A percentile compares a stretch with the other conserved stretches of the same genome.
phyloP scores from a whole-genome alignment of 169 alveolate species.

The Eimeria nieschulzi region DNA sequence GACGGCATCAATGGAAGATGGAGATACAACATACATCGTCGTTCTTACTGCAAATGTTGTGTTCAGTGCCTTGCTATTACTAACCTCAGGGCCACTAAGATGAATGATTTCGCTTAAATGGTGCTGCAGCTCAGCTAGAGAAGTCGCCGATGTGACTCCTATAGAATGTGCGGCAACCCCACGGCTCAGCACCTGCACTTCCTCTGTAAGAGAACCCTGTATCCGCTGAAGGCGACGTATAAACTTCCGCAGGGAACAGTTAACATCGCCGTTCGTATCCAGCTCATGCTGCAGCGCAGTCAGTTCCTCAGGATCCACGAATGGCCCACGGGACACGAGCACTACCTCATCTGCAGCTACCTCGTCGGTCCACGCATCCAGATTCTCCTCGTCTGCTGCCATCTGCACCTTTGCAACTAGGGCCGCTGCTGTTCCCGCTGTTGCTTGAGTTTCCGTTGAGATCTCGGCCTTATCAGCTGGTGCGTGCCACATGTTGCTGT shows the following conservation, averaged over 20 bases:
- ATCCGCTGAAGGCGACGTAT: slow-evolving; percentile 4
- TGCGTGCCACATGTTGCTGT: too few species aligned
- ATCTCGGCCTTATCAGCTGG: not conserved
- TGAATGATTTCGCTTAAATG: slow-evolving; percentile 48
- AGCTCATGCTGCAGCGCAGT: too few species aligned
- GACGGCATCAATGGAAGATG: too few species aligned
- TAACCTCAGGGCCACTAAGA: slow-evolving; percentile 60
- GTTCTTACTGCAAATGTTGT: not conserved
- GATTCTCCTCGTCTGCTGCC: too few species aligned
- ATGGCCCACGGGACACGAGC: too few species aligned
- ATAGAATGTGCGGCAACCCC: slow-evolving; percentile 21
- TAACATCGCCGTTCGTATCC: not conserved
- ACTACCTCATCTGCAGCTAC: too few species aligned
- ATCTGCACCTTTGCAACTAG: too few species aligned
- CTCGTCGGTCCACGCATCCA: too few species aligned
- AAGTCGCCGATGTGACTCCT: slow-evolving; percentile 43
- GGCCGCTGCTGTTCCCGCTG: not conserved
- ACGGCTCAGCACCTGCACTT: slow-evolving; percentile 42
- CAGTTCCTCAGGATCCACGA: too few species aligned
- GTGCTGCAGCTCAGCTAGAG: slow-evolving; percentile 58
- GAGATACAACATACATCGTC: too few species aligned
- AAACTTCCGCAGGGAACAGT: slow-evolving; percentile 1
- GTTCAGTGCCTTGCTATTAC: not conserved
- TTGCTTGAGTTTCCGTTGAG: not conserved
- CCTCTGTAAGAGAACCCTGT: slow-evolving; percentile 18